phyloP scores from a whole-genome alignment of 2,329 filamentous ascomycete genomes.

The Emergomyces orientalis region DNA sequence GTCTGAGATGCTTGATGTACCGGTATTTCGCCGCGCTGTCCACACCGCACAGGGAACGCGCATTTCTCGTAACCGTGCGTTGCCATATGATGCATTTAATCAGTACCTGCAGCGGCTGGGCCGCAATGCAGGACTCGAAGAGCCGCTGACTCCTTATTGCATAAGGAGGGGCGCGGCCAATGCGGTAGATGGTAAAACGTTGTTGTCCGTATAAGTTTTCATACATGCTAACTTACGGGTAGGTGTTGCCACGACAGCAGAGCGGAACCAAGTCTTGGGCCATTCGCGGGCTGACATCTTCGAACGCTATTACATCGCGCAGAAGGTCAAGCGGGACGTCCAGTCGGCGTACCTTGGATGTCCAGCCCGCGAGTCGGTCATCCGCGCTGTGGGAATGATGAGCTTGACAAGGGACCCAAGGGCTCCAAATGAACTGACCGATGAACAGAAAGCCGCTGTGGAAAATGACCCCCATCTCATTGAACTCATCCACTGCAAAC shows the following conservation, averaged over 20 bases:
- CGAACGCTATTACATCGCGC: conserved; percentile 5
- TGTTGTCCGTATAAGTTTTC: no score
- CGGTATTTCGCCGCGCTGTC: neutral
- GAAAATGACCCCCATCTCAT: neutral
- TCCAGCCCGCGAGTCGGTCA: conserved; percentile 4
- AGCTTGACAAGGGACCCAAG: no score
- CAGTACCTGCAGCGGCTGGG: conserved; percentile 15
- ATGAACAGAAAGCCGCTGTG: conserved; percentile 2
- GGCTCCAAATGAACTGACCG: conserved; percentile 1
- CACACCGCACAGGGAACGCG: neutral
- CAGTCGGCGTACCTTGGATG: conserved; percentile 4
- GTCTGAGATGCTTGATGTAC: conserved; percentile 4
- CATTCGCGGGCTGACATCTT: conserved; percentile 10
- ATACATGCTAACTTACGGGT: no score
- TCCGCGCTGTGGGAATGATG: no score
- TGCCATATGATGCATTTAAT: conserved; percentile 5
- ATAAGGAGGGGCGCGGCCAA: no score
- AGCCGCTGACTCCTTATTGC: no score
- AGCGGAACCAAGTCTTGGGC: conserved; percentile 18
- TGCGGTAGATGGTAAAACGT: conserved; percentile 18
- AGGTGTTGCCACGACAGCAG: conserved; percentile 14
- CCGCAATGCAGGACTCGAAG: conserved; percentile 14
- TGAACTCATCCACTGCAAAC: no score
- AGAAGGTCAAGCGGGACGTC: conserved; percentile 7
- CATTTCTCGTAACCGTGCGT: neutral